Evolutionary conservation across 2,329 filamentous ascomycete genomes (phyloP).

Genomic region (Penicillium sp.): DNA sequence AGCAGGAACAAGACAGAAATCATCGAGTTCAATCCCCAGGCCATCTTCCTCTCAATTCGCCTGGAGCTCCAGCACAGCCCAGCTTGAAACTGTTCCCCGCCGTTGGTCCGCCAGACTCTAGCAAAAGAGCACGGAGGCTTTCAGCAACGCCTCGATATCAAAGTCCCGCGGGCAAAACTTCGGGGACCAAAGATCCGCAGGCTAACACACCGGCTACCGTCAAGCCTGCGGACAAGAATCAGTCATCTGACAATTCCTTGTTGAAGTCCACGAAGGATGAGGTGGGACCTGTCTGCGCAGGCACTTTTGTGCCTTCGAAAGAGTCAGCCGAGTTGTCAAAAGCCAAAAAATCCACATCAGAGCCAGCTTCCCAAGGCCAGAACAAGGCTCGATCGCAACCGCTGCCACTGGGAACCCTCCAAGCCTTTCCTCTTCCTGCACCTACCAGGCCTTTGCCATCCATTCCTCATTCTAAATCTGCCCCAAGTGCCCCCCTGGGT

Average conservation of each 20-base stretch:
- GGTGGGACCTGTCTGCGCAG: conserved; percentile 3
- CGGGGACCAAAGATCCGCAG: not conserved
- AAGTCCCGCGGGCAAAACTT: conserved; percentile 4
- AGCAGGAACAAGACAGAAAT: conserved; percentile 1
- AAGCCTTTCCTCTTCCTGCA: conserved; percentile 34
- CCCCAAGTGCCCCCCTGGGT: conserved; percentile 8
- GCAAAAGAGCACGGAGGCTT: conserved; percentile 24
- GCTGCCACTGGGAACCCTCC: conserved; percentile 24
- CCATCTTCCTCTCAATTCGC: conserved; percentile 7
- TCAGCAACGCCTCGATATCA: conserved; percentile 18
- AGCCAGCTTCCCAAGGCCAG: conserved; percentile 2
- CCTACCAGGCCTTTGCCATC: conserved; percentile 34
- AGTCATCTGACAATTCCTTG: not conserved
- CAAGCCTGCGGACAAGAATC: not conserved
- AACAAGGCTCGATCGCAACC: conserved; percentile 20
- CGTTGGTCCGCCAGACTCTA: conserved; percentile 29
- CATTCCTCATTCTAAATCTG: conserved; percentile 22
- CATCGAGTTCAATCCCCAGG: conserved; percentile 5
- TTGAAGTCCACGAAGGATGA: not conserved
- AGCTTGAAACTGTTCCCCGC: conserved; percentile 34
- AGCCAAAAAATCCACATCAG: not conserved
- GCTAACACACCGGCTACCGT: not conserved
- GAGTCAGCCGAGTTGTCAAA: not conserved
- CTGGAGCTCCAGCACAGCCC: conserved; percentile 14
- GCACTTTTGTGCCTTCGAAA: not conserved